These are phyloP conservation scores for Picea sitchensis DNA, from an alignment of 75 land plant genomes.

Conservation along the genomic window DNA sequence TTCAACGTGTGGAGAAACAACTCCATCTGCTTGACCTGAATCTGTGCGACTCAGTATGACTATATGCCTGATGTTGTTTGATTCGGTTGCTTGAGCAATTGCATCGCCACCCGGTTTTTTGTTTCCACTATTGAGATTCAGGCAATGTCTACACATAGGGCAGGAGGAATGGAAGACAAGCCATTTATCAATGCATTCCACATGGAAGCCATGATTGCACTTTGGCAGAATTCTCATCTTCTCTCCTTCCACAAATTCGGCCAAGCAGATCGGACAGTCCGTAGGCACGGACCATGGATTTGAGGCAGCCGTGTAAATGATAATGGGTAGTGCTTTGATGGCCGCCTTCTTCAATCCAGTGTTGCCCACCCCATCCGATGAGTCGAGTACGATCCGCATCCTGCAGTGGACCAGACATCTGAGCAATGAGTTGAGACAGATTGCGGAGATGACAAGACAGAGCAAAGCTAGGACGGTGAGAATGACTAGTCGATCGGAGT, in stretches of 20 bases:
- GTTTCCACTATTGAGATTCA: too few species aligned
- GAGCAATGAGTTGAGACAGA: too few species aligned
- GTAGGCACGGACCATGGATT: neutral
- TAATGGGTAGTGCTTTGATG: conserved; percentile 17
- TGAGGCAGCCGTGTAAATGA: neutral
- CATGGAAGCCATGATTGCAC: conserved; percentile 40
- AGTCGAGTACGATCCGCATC: neutral
- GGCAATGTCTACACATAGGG: conserved; percentile 28
- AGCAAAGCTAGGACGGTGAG: too few species aligned
- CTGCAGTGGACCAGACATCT: too few species aligned
- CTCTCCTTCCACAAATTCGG: conserved; percentile 28
- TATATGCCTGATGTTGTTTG: too few species aligned
- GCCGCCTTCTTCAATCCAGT: conserved; percentile 18
- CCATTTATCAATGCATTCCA: conserved; percentile 36
- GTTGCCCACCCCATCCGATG: neutral
- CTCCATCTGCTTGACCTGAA: too few species aligned
- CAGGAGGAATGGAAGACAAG: conserved; percentile 33
- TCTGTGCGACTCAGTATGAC: too few species aligned
- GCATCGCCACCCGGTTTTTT: too few species aligned
- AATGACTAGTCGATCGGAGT: too few species aligned
- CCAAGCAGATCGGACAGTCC: conserved; percentile 33
- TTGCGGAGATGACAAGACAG: too few species aligned
- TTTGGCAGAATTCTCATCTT: conserved; percentile 24
- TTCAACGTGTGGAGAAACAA: too few species aligned
- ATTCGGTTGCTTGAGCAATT: too few species aligned